These are phyloP conservation scores for Boletus vermiculosoides DNA, from an alignment of 768 basidiomycete genomes.

Conservation along the genomic window DNA sequence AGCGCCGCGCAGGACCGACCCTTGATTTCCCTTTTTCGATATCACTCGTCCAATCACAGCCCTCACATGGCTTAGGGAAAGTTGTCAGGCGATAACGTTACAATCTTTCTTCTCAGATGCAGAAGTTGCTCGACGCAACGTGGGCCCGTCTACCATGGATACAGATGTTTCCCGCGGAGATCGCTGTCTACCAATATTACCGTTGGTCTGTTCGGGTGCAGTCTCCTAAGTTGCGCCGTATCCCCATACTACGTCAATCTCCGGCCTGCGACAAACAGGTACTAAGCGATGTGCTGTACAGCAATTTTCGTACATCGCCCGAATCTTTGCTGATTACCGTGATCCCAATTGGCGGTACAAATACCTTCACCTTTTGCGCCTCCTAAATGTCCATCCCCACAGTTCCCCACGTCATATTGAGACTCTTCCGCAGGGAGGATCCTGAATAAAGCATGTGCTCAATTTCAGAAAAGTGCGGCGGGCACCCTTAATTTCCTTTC, in stretches of 20 bases:
- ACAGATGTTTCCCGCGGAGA: constrained; percentile 32
- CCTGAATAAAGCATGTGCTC: constrained; percentile 1
- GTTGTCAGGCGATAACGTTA: constrained; percentile 23
- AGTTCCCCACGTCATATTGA: constrained; percentile 23
- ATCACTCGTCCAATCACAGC: constrained; percentile 5
- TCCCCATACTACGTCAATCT: constrained; percentile 26
- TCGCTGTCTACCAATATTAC: constrained; percentile 15
- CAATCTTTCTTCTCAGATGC: constrained; percentile 19
- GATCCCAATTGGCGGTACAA: neutral
- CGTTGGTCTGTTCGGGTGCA: constrained; percentile 11
- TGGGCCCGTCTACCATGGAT: constrained; percentile 29
- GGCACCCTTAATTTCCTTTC: constrained; percentile 22
- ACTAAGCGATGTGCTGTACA: constrained; percentile 3
- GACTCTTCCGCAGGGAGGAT: constrained; percentile 9
- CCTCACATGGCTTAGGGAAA: constrained; percentile 13
- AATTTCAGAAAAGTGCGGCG: neutral
- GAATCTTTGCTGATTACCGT: neutral
- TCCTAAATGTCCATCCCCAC: constrained; percentile 23
- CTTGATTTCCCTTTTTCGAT: constrained; percentile 12
- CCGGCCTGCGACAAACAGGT: constrained; percentile 16
- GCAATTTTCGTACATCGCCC: neutral
- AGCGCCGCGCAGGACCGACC: constrained; percentile 2
- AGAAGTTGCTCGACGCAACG: constrained; percentile 23
- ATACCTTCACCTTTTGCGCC: constrained; percentile 1
- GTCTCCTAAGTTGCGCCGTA: constrained; percentile 19